A percentile compares a stretch with the other conserved stretches of the same genome.
Evolutionary conservation across 1,139 yeast species (phyloP).

Genomic region (Hyphopichia pseudoburtonii): DNA sequence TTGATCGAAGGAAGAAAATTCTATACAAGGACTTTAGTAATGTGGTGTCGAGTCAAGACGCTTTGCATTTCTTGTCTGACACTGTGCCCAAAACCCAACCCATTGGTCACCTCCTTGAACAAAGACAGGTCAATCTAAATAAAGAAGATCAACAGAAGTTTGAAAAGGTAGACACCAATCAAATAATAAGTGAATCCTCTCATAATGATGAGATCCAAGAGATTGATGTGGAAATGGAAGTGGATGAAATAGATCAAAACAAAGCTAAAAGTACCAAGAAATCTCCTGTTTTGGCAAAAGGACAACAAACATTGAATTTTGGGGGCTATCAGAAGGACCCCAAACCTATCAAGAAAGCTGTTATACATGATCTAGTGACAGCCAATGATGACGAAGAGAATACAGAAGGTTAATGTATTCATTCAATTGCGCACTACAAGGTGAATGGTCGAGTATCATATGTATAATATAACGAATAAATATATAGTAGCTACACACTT

Average conservation of each 20-base stretch:
- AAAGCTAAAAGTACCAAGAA: constrained; percentile 9
- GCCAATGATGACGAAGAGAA: constrained; percentile 15
- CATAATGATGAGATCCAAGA: constrained; percentile 3
- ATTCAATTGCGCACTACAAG: too few relatives aligned
- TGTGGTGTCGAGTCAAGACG: constrained; percentile 67
- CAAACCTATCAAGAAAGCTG: constrained; percentile 31
- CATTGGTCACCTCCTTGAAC: constrained; percentile 50
- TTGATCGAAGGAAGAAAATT: constrained; percentile 69
- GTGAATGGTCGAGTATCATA: constrained; percentile 11
- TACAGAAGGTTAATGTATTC: too few relatives aligned
- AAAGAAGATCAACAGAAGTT: constrained; percentile 7
- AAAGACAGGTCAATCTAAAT: constrained; percentile 41
- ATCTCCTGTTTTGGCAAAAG: constrained; percentile 27
- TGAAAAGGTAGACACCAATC: not conserved
- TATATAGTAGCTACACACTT: not conserved
- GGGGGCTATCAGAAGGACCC: constrained; percentile 13
- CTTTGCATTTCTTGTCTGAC: constrained; percentile 66
- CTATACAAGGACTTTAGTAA: constrained; percentile 73
- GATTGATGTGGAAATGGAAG: constrained; percentile 10
- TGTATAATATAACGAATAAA: not conserved
- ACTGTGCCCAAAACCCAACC: constrained; percentile 65
- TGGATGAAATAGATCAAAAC: constrained; percentile 6
- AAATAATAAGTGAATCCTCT: constrained; percentile 4
- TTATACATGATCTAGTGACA: constrained; percentile 33
- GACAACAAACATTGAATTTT: constrained; percentile 38